Base-by-base conservation (phyloP, 768 basidiomycete genomes). In the Boletus barrowsii region DNA sequence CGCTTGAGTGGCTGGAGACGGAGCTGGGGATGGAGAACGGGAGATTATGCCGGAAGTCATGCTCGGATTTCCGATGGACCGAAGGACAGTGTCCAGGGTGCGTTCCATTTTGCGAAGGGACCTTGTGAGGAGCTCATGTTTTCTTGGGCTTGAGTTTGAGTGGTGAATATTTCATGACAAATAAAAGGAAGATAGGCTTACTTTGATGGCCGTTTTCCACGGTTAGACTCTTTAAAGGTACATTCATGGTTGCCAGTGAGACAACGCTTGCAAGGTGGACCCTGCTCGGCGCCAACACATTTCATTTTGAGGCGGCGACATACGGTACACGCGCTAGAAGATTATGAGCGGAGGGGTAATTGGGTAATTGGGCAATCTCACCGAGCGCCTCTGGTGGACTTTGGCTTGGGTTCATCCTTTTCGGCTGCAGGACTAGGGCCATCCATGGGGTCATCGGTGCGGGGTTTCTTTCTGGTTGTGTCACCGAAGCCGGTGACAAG, bases 171-270 rank as follows among this genome's bases (percentile, higher is more conserved):
- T 64, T 56, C 64, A 59, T 40, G 54, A 62, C 51, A 43, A 60
- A 55, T 41, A 46, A 30, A 47, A 22, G 50, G 42, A 40, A 49
- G 54, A 43, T 20, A 45, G 20, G 20, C 80, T 59, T 71, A 91
- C 90, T 90, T 92, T 51, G 87, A 81, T 20, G 88, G 83, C 11
- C 91, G 84, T 69, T 95, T 96, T 40, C 97, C 97, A 45, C 97
- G 82, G 68, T 98, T 95, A 2, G 90, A 93, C 69, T 98, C 96
- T 73, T 98, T 94, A 59, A 99, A 98, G 42, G 97, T 83, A 66
- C 97, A 99, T 62, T 96, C 92, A 64, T 95, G 89, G 60, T 83
- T 83, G 18, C 89, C 87, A 0, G 83, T 65, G 43, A 75, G 72
- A 63, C 93, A 97, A 20, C 93, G 86, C 65, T 93, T 95, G 75